Conservation (phyloP, 2,329 filamentous ascomycete genomes). For the Aspergillus aculeatinus region DNA sequence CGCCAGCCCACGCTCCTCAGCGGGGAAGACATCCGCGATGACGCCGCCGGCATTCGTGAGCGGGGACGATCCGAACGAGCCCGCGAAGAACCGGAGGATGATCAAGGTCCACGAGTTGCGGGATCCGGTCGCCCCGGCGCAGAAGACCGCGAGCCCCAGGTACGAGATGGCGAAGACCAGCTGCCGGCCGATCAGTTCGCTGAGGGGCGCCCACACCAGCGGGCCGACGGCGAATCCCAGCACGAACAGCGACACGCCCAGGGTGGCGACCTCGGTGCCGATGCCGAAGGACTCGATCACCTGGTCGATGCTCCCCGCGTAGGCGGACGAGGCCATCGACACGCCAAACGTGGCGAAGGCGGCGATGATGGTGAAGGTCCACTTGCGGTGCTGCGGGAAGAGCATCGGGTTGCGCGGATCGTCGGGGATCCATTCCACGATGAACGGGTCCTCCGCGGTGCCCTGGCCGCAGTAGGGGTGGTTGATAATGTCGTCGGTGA, state of each 20-base stretch:
- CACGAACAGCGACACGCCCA: slow-evolving; percentile 65
- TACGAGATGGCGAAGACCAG: slow-evolving; percentile 55
- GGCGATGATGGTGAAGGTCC: slow-evolving; percentile 40
- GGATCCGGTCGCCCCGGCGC: slow-evolving; percentile 56
- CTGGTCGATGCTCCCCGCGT: slow-evolving; percentile 32
- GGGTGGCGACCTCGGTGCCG: slow-evolving; percentile 54
- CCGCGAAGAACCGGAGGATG: slow-evolving; percentile 64
- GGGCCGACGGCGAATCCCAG: slow-evolving; percentile 62
- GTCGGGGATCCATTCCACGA: slow-evolving; percentile 44
- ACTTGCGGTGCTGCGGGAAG: slow-evolving; percentile 37
- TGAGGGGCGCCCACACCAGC: slow-evolving; percentile 64
- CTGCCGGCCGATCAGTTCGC: slow-evolving; percentile 63
- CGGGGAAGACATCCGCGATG: slow-evolving; percentile 59
- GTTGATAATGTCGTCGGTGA: slow-evolving; percentile 37
- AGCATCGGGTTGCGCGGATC: slow-evolving; percentile 46
- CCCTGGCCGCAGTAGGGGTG: slow-evolving; percentile 39
- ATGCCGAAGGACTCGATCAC: slow-evolving; percentile 58
- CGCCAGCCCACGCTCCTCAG: slow-evolving; percentile 54
- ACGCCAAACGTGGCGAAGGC: slow-evolving; percentile 45
- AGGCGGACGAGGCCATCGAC: slow-evolving; percentile 45
- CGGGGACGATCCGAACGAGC: slow-evolving; percentile 59
- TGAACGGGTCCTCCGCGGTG: slow-evolving; percentile 43
- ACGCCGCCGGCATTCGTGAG: slow-evolving; percentile 46
- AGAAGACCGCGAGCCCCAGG: slow-evolving; percentile 57
- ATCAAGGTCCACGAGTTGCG: slow-evolving; percentile 59